Percentiles rank a stretch among this genome's conserved stretches.
Conservation (phyloP, 768 basidiomycete species). For the Candolleomyces aberdarensis region DNA sequence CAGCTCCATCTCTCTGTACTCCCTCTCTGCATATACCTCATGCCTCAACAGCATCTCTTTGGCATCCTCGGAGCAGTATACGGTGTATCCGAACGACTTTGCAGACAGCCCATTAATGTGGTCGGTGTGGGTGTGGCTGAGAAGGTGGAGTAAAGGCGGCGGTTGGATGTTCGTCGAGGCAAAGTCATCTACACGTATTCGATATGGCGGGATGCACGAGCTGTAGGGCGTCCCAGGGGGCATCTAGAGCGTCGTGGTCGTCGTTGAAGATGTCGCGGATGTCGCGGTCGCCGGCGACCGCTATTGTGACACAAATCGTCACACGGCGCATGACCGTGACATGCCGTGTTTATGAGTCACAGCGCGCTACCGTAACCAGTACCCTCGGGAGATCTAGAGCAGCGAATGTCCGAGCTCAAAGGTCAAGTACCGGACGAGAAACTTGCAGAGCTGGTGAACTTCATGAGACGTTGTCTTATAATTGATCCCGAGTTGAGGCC, state of each 20-base stretch:
- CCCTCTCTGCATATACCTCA: constrained; percentile 66
- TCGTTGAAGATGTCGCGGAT: too few relatives aligned
- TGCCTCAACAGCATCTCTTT: constrained; percentile 83
- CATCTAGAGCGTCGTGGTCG: constrained; percentile 37
- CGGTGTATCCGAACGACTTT: constrained; percentile 65
- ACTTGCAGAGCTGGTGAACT: too few relatives aligned
- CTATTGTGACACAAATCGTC: too few relatives aligned
- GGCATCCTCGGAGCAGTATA: constrained; percentile 80
- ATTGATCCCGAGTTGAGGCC: too few relatives aligned
- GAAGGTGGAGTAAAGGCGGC: constrained; percentile 60
- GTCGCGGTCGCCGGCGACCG: too few relatives aligned
- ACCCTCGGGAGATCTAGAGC: too few relatives aligned
- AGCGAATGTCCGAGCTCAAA: too few relatives aligned
- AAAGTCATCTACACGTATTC: constrained; percentile 87
- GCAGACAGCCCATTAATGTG: constrained; percentile 77
- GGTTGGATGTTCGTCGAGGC: constrained; percentile 32
- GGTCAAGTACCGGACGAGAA: too few relatives aligned
- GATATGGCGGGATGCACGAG: constrained; percentile 75
- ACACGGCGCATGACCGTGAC: too few relatives aligned
- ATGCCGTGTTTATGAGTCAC: too few relatives aligned
- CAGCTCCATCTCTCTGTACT: constrained; percentile 49
- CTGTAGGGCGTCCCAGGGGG: constrained; percentile 75
- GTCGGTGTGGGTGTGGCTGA: constrained; percentile 89
- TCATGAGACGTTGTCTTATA: too few relatives aligned
- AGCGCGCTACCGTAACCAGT: too few relatives aligned